Evolutionary conservation across 768 basidiomycete species (phyloP), one percentile per base, ranked within the genome.

Genomic region (Naganishia antarctica): DNA sequence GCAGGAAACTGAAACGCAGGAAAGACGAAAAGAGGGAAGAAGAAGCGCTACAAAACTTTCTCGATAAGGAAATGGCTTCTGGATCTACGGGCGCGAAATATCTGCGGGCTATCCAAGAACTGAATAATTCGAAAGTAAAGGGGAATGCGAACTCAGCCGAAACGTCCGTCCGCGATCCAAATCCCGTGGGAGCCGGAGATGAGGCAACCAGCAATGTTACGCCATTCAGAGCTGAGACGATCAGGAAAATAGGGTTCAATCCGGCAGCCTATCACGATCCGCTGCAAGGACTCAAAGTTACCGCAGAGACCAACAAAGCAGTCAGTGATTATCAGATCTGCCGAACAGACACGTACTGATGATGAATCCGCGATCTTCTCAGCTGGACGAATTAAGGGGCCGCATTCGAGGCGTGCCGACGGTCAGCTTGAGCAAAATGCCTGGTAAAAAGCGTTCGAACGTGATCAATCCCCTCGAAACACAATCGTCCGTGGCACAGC

Each of bases 101-200:
- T 60, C 57, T 76, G 25, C 37, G 40, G n/a, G 65, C 66, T 26
- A 63, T 60, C 23, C 40, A 60, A 37, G 51, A 50, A 26, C 28
- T 63, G 18, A 53, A 89, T 89, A 0, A 81, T 88, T n/a, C 87
- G 86, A 63, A 86, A 85, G 1, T 87, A 88, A 72, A 88, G 86
- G 6, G 18, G 23, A 86, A 81, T 68, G 85, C 86, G 2, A 72
- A 81, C 71, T 37, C 51, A 66, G 82, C 79, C 60, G 87, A 86
- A 82, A 84, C 69, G 82, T 75, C 16, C 47, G 51, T 53, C 82
- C 85, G 73, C 79, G 40, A 69, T 72, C 68, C 60, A 49, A 26
- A 41, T 49, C 48, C 64, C 57, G 45, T 66, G 68, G 50, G 71
- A 47, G 45, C 67, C 62, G 59, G 59, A 45, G 28, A 60, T 6